Percentiles rank a stretch among this genome's conserved stretches.
These are phyloP conservation scores for Skeletonema costatum DNA, from an alignment of 108 stramenopile species.

Conservation along the genomic window DNA sequence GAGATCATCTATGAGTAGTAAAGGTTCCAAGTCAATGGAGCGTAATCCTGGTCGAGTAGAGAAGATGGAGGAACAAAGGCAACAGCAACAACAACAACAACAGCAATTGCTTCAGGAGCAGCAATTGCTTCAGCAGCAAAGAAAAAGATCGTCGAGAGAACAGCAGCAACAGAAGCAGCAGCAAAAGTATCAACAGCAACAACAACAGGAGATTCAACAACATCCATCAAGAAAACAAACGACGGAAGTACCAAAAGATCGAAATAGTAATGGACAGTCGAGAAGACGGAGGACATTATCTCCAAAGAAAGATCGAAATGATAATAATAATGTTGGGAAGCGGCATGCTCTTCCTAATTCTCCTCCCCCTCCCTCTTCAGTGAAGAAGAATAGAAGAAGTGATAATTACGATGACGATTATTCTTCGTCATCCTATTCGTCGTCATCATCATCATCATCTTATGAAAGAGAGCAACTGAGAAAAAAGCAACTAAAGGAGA, in stretches of 20 bases:
- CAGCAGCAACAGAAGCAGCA: not conserved
- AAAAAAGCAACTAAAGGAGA: not conserved
- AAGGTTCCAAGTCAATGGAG: not conserved
- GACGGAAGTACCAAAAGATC: not conserved
- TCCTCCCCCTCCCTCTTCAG: not conserved
- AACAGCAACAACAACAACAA: not conserved
- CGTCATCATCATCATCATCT: not conserved
- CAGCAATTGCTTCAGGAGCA: too few species aligned
- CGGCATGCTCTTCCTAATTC: too few species aligned
- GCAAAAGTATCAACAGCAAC: not conserved
- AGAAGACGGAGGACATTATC: not conserved
- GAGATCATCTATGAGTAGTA: not conserved
- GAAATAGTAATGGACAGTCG: not conserved
- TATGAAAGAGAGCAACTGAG: not conserved
- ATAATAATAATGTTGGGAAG: not conserved
- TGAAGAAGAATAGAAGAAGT: not conserved
- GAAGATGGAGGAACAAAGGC: not conserved
- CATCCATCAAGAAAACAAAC: not conserved
- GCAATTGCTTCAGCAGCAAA: too few species aligned
- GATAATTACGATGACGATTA: not conserved
- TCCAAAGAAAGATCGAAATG: not conserved
- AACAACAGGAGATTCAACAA: not conserved
- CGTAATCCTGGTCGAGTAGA: not conserved
- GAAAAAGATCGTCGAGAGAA: too few species aligned
- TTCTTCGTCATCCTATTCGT: not conserved